Conservation (phyloP, 2,329 filamentous ascomycete species). For the Aspergillus melleus region DNA sequence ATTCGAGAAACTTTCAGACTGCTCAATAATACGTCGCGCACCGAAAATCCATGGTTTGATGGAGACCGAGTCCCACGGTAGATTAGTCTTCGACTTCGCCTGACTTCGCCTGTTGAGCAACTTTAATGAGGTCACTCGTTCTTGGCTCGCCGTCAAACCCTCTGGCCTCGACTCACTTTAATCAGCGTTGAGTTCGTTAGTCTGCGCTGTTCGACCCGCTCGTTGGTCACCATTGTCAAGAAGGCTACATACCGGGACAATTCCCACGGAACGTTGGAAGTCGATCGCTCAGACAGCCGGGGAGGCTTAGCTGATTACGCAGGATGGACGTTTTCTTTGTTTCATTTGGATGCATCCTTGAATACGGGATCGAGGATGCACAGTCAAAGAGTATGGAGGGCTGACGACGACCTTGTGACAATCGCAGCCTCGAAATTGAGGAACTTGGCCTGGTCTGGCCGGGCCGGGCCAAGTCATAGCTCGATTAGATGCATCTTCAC, state of each 20-base stretch:
- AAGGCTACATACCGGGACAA: neutral
- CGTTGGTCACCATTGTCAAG: neutral
- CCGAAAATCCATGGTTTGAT: neutral
- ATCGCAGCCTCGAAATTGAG: neutral
- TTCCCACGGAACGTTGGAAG: neutral
- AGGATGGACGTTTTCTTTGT: neutral
- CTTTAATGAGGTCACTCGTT: neutral
- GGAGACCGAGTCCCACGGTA: neutral
- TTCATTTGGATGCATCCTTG: too few relatives aligned
- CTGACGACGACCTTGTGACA: neutral
- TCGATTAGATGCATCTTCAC: neutral
- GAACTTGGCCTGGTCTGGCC: neutral
- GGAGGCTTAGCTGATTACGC: neutral
- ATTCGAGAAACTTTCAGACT: neutral
- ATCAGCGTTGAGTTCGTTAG: neutral
- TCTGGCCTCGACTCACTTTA: neutral
- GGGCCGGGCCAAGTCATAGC: too few relatives aligned
- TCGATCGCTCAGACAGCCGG: neutral
- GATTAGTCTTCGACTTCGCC: neutral
- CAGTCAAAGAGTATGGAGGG: neutral
- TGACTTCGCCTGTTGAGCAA: neutral
- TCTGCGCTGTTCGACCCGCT: neutral
- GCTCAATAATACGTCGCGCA: neutral
- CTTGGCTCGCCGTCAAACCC: neutral
- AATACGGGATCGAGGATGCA: neutral